Evolutionary conservation across 2,329 filamentous ascomycete genomes (phyloP).

Genomic region (Aspergillus sergii): DNA sequence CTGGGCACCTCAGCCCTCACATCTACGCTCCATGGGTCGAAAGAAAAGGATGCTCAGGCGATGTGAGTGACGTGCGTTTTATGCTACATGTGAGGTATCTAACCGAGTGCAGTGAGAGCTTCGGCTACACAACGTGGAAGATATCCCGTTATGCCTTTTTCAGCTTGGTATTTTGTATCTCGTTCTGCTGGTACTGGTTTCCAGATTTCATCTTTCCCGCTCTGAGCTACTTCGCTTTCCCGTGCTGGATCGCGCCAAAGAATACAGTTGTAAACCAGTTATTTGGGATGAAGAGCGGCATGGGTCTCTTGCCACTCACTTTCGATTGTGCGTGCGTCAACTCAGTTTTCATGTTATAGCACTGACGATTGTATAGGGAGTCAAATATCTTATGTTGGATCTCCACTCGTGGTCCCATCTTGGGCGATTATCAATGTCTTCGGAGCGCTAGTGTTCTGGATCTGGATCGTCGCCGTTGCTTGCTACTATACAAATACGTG

Average conservation of each 20-base stretch:
- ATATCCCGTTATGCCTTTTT: constrained; percentile 37
- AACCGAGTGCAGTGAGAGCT: not conserved
- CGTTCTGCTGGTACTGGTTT: constrained; percentile 33
- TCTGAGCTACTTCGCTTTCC: constrained; percentile 33
- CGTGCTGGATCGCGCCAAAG: constrained; percentile 33
- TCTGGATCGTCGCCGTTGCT: constrained; percentile 57
- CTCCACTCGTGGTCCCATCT: constrained; percentile 66
- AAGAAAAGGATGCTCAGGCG: constrained; percentile 50
- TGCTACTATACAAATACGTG: constrained; percentile 68
- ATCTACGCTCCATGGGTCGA: constrained; percentile 67
- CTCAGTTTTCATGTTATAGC: constrained; percentile 56
- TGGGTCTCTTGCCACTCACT: constrained; percentile 36
- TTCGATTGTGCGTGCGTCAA: constrained; percentile 45
- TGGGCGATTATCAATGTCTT: constrained; percentile 71
- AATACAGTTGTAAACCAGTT: constrained; percentile 32
- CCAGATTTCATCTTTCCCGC: constrained; percentile 34
- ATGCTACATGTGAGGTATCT: not conserved
- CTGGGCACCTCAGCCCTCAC: constrained; percentile 63
- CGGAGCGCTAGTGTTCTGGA: constrained; percentile 66
- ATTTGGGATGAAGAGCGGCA: constrained; percentile 31
- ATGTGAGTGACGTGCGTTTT: constrained; percentile 29
- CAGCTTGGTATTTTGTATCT: constrained; percentile 19
- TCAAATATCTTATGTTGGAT: constrained; percentile 29
- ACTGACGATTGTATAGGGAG: constrained; percentile 22
- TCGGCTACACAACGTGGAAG: constrained; percentile 41